Conservation (phyloP, 2,329 filamentous ascomycete species). For the Colletotrichum viniferum region DNA sequence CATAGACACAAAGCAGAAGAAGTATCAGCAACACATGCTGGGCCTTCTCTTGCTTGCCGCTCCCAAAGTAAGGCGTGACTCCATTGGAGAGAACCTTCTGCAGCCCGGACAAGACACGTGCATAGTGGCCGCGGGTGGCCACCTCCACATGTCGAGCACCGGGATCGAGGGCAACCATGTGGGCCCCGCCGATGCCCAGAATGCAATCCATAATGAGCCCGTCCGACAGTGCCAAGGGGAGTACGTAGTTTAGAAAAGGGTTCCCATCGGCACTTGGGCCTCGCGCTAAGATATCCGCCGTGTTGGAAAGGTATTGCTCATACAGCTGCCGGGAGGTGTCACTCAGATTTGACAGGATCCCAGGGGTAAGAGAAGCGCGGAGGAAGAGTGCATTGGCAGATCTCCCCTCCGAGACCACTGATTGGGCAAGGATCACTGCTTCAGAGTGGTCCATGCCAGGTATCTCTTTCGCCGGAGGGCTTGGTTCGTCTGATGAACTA, state of each 20-base stretch:
- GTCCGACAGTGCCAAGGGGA: not conserved
- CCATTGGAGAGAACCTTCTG: not conserved
- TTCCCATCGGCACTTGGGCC: not conserved
- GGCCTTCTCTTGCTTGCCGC: not conserved
- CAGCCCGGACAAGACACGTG: not conserved
- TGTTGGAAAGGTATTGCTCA: not conserved
- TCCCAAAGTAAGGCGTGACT: not conserved
- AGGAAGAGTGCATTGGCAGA: fast-evolving
- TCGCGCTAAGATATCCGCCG: not conserved
- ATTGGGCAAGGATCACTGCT: not conserved
- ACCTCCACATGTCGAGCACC: not conserved
- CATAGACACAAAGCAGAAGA: not conserved
- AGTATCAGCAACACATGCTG: not conserved
- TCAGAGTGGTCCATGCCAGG: not conserved
- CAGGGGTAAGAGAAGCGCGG: not conserved
- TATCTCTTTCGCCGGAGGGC: fast-evolving
- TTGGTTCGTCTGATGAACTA: not conserved
- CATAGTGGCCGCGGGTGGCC: not conserved
- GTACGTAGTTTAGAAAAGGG: not conserved
- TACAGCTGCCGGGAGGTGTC: not conserved
- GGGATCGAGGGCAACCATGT: not conserved
- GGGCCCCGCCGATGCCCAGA: not conserved
- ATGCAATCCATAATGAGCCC: not conserved
- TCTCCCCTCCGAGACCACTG: fast-evolving
- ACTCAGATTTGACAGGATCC: not conserved